Percentiles rank a stretch among this genome's conserved stretches.
These are phyloP conservation scores for Aspergillus sp. DNA, from an alignment of 2,329 filamentous ascomycete genomes.

Conservation along the genomic window DNA sequence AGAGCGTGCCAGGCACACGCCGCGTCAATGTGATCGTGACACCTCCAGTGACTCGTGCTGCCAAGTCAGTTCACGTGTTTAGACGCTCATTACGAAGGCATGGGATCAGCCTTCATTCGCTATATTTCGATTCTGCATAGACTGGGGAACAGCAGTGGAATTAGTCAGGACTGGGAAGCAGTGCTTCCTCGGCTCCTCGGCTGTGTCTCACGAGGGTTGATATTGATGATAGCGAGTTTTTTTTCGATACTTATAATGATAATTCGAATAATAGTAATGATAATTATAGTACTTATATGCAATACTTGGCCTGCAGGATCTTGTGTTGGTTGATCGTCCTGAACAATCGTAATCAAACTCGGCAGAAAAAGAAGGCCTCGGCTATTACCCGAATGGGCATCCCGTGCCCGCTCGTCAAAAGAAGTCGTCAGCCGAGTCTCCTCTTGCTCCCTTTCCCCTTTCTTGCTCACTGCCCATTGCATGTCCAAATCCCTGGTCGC, in stretches of 20 bases:
- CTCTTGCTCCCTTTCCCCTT: not conserved
- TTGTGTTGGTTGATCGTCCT: not conserved
- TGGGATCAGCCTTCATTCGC: not conserved
- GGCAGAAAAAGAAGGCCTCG: slow-evolving; percentile 11
- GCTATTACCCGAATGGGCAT: slow-evolving; percentile 15
- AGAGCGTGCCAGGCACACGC: not conserved
- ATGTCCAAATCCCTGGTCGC: not conserved
- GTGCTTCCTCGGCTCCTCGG: not conserved
- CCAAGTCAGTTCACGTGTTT: not conserved
- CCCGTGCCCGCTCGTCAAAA: not conserved
- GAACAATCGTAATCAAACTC: not conserved
- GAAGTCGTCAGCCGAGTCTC: not conserved
- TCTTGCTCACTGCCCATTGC: not conserved
- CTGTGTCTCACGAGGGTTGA: not conserved
- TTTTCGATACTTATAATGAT: not conserved
- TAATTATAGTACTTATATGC: not conserved
- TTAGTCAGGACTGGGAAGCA: not conserved
- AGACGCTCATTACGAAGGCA: not conserved
- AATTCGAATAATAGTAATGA: not conserved
- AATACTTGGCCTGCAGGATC: not conserved
- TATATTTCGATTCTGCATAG: not conserved
- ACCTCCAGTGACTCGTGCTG: not conserved
- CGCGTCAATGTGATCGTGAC: not conserved
- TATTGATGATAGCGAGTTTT: not conserved
- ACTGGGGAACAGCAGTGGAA: not conserved